These are phyloP conservation scores for Phylloporus arenicola DNA, from an alignment of 768 basidiomycete genomes.

Conservation along the genomic window DNA sequence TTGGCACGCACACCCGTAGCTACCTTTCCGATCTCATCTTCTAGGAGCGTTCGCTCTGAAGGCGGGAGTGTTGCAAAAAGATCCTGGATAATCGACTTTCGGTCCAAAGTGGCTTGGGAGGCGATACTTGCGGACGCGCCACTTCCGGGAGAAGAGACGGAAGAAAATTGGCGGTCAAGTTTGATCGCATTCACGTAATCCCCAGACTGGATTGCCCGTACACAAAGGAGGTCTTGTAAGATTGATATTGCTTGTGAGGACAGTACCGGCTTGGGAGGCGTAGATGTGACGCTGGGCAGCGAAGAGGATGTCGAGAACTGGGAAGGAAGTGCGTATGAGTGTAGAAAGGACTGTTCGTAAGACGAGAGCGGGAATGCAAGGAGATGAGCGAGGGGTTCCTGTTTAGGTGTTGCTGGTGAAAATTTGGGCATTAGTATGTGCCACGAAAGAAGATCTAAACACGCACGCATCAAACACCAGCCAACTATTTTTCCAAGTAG, in stretches of 20 bases:
- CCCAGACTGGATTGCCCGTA: constrained; percentile 70
- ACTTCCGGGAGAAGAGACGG: constrained; percentile 27
- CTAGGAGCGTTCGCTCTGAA: constrained; percentile 58
- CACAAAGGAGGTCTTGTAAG: constrained; percentile 74
- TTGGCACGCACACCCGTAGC: constrained; percentile 21
- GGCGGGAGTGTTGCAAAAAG: constrained; percentile 58
- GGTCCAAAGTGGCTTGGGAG: constrained; percentile 34
- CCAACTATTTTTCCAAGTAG: constrained; percentile 56
- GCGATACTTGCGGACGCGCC: constrained; percentile 9
- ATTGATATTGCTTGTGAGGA: constrained; percentile 47
- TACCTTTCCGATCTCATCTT: constrained; percentile 48
- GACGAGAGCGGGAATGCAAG: constrained; percentile 60
- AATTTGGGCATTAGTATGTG: not conserved
- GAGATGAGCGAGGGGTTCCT: constrained; percentile 53
- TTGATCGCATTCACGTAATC: constrained; percentile 69
- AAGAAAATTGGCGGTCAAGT: constrained; percentile 59
- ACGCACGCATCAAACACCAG: constrained; percentile 69
- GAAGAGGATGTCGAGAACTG: constrained; percentile 30
- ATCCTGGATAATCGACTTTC: constrained; percentile 67
- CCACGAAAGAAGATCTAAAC: not conserved
- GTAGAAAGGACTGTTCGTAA: constrained; percentile 58
- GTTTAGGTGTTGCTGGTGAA: constrained; percentile 51
- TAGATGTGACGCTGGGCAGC: not conserved
- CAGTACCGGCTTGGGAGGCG: constrained; percentile 19
- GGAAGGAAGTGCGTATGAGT: constrained; percentile 53